These are phyloP conservation scores for Phytophthora fragariae DNA, from an alignment of 352 stramenopile genomes.

Conservation along the genomic window DNA sequence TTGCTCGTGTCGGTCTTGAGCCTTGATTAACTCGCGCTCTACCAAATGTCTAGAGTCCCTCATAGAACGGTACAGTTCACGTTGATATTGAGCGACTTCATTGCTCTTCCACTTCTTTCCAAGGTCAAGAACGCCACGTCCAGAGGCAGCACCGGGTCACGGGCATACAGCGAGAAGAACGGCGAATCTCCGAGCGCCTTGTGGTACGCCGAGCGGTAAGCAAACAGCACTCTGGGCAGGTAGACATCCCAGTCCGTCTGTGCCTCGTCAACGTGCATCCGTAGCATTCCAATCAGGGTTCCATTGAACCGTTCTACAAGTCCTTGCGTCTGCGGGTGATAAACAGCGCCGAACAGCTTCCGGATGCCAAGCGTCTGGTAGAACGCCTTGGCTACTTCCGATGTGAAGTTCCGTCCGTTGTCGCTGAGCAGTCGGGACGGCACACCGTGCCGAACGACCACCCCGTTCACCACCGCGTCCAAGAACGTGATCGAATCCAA, in stretches of 20 bases:
- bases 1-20: too few relatives aligned
- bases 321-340: constrained; percentile 1
- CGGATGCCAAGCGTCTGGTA: constrained; percentile 3
- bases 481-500: too few relatives aligned
- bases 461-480: background rate
- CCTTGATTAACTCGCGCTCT: constrained; percentile 2
- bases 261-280: background rate
- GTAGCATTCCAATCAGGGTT: background rate
- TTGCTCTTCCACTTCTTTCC: constrained; percentile 16
- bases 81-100: background rate
- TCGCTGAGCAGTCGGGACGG: constrained; percentile 3
- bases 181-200: constrained; percentile 8
- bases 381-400: constrained; percentile 1
- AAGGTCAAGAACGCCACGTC: too few relatives aligned
- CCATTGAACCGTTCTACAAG: constrained; percentile 3
- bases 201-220: constrained; percentile 11
- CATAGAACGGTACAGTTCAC: background rate
- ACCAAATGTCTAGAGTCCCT: background rate
- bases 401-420: constrained; percentile 2
- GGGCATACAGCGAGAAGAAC: constrained; percentile 10
- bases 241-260: constrained; percentile 18
- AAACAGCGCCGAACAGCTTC: background rate
- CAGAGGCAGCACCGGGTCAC: background rate
- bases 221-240: constrained; percentile 1
- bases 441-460: constrained; percentile 1